Evolutionary conservation across 2,329 filamentous ascomycete species (phyloP).

Genomic region (Apiospora hydei): DNA sequence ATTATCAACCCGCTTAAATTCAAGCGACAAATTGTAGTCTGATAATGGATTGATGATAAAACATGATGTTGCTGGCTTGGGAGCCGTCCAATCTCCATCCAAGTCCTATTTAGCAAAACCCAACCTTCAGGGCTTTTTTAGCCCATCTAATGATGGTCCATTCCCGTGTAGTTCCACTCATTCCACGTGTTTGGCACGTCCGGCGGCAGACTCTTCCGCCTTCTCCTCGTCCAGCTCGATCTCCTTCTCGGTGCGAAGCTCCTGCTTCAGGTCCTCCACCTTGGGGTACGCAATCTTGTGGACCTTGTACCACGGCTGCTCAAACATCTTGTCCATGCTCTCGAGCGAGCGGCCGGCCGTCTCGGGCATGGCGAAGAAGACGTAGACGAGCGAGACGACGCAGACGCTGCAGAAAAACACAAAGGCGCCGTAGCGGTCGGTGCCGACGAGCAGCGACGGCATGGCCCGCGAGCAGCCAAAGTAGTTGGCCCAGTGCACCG

Average conservation of each 20-base stretch:
- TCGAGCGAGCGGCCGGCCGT: conserved; percentile 41
- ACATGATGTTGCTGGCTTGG: no score
- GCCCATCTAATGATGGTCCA: not conserved
- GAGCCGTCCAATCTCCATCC: no score
- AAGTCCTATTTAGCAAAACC: no score
- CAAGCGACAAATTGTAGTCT: no score
- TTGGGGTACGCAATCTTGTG: conserved; percentile 40
- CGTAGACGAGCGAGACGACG: conserved; percentile 39
- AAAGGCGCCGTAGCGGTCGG: conserved; percentile 42
- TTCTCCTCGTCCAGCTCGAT: conserved; percentile 3
- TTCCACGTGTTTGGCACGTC: not conserved
- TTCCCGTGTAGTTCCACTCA: not conserved
- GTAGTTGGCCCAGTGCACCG: conserved; percentile 49
- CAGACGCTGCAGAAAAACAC: conserved; percentile 41
- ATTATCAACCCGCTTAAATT: no score
- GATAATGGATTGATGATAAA: no score
- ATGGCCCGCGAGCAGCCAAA: conserved; percentile 45
- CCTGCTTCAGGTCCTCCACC: conserved; percentile 32
- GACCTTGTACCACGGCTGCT: conserved; percentile 40
- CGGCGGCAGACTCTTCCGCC: not conserved
- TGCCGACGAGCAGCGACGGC: conserved; percentile 43
- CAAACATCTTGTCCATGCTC: conserved; percentile 41
- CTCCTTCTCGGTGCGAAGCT: not conserved
- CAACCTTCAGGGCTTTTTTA: not conserved
- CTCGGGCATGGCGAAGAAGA: conserved; percentile 44